Conservation (phyloP, 1,139 yeast species). For the Diutina scorzettiae region DNA sequence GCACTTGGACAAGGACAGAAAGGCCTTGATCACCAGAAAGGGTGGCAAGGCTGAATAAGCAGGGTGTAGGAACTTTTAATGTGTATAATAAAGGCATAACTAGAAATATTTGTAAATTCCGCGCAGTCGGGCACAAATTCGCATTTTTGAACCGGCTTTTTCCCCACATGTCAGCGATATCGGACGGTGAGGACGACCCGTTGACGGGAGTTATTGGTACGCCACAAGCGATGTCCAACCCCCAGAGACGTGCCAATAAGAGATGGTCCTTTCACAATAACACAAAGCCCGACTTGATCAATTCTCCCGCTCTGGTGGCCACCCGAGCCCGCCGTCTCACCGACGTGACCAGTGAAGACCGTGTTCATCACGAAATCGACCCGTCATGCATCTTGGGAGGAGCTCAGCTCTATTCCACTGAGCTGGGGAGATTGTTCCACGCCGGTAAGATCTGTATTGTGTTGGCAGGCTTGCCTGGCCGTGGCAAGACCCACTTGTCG, state of each 20-base stretch:
- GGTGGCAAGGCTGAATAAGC: conserved; percentile 46
- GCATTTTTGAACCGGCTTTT: not conserved
- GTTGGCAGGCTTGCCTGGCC: conserved; percentile 88
- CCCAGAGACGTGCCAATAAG: conserved; percentile 22
- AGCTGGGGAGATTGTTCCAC: conserved; percentile 80
- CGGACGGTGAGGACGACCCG: not conserved
- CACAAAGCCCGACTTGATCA: conserved; percentile 26
- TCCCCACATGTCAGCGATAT: not conserved
- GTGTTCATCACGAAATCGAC: conserved; percentile 42
- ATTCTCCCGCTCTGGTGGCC: conserved; percentile 15
- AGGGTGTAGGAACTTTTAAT: not conserved
- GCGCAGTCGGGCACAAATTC: not conserved
- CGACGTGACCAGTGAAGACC: conserved; percentile 36
- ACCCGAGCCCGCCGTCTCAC: conserved; percentile 22
- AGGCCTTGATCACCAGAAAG: conserved; percentile 90
- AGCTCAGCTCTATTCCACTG: conserved; percentile 85
- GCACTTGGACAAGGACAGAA: conserved; percentile 98
- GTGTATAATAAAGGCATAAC: conserved; percentile 6
- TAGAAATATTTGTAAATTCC: not conserved
- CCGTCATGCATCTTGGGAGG: conserved; percentile 45
- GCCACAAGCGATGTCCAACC: not conserved
- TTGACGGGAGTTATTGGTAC: not conserved
- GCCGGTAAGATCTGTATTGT: conserved; percentile 91
- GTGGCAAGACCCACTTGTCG: conserved; percentile 90
- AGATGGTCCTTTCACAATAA: conserved; percentile 34